Evolutionary conservation across 768 basidiomycete species (phyloP).

Genomic region (Lactarius sanguifluus): DNA sequence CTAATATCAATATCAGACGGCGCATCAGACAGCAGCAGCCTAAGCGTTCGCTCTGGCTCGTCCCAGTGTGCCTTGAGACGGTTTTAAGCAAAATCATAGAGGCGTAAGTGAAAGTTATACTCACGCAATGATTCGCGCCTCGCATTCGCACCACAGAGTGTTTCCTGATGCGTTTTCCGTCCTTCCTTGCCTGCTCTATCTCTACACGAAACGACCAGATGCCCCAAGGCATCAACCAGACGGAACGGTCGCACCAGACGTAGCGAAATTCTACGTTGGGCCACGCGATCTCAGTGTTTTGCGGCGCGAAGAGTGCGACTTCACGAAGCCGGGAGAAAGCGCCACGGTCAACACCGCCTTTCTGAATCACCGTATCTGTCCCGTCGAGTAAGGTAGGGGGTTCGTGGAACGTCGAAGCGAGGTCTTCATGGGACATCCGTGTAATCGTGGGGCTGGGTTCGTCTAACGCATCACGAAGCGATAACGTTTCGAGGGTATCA

Average conservation of each 20-base stretch:
- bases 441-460: not conserved
- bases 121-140: not conserved
- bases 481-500: constrained; percentile 1
- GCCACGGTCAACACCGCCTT: not conserved
- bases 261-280: constrained; percentile 2
- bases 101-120: not conserved
- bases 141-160: not conserved
- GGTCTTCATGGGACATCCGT: not conserved
- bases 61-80: constrained; percentile 1
- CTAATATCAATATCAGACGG: not conserved
- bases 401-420: not conserved
- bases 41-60: not conserved
- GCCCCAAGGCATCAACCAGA: not conserved
- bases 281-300: not conserved
- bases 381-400: not conserved
- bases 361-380: not conserved
- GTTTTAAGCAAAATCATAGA: not conserved
- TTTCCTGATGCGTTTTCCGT: not conserved
- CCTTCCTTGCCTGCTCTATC: not conserved
- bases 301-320: not conserved
- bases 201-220: not conserved
- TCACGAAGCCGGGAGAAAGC: not conserved
- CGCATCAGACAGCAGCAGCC: not conserved
- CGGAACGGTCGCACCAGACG: not conserved
- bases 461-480: not conserved